phyloP scores from a whole-genome alignment of 139 green algal species.

The Chlamydomonas applanata region DNA sequence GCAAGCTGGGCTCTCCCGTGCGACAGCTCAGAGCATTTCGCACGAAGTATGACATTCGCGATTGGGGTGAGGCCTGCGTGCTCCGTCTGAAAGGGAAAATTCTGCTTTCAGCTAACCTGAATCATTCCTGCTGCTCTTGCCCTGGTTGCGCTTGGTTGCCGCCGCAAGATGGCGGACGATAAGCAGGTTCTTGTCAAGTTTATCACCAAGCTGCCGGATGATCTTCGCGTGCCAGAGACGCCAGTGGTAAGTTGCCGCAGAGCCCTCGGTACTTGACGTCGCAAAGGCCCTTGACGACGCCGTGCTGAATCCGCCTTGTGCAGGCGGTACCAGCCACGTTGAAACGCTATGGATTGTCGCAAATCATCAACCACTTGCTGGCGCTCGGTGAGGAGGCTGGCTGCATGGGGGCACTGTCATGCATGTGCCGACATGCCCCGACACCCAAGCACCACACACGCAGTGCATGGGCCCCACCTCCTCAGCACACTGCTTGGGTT shows the following conservation, averaged over 20 bases:
- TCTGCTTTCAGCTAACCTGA: too few species aligned
- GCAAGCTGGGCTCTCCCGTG: too few species aligned
- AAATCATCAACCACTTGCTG: slow-evolving; percentile 96
- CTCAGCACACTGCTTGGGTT: too few species aligned
- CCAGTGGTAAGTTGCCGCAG: slow-evolving; percentile 67
- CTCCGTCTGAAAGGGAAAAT: too few species aligned
- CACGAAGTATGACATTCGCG: too few species aligned
- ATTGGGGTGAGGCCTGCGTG: too few species aligned
- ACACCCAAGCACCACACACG: too few species aligned
- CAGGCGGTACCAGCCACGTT: slow-evolving; percentile 84
- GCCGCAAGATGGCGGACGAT: slow-evolving; percentile 50
- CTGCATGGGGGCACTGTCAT: too few species aligned
- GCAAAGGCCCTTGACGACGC: background rate
- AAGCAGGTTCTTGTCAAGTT: slow-evolving; percentile 82
- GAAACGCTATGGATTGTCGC: slow-evolving; percentile 90
- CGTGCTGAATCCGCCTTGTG: background rate
- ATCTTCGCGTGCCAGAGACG: slow-evolving; percentile 67
- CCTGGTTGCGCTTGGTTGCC: background rate
- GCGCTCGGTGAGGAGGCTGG: slow-evolving; percentile 58
- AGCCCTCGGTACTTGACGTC: background rate
- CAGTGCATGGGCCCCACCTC: too few species aligned
- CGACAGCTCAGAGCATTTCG: too few species aligned
- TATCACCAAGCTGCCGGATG: slow-evolving; percentile 72
- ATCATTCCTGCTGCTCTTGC: too few species aligned
- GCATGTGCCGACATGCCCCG: too few species aligned